Percentiles rank a stretch among this genome's conserved stretches.
Conservation (phyloP, 2,329 filamentous ascomycete species). For the Cladorrhinum sp. region DNA sequence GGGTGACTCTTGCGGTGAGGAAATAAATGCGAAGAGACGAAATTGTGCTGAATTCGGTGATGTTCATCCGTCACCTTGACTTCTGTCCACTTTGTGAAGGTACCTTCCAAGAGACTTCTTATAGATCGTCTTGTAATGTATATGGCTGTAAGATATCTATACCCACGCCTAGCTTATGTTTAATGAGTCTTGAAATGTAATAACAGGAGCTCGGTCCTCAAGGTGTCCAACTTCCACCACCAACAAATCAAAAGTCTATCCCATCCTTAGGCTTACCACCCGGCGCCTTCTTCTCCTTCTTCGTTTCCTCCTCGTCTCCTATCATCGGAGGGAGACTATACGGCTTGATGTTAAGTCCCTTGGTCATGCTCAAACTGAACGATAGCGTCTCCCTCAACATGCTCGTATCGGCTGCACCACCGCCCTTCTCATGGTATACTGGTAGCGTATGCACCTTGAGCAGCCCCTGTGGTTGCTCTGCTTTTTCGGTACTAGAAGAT, state of each 20-base stretch:
- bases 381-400: slow-evolving; percentile 80
- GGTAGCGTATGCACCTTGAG: slow-evolving; percentile 80
- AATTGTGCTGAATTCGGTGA: too few relatives aligned
- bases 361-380: slow-evolving; percentile 78
- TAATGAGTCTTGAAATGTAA: too few relatives aligned
- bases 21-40: too few relatives aligned
- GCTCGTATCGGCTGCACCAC: slow-evolving; percentile 65
- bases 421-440: slow-evolving; percentile 82
- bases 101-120: too few relatives aligned
- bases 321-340: slow-evolving; percentile 75
- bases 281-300: slow-evolving; percentile 39
- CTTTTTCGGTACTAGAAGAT: slow-evolving; percentile 48
- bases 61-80: too few relatives aligned
- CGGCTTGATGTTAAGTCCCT: slow-evolving; percentile 79
- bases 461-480: slow-evolving; percentile 82
- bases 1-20: too few relatives aligned
- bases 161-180: too few relatives aligned
- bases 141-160: too few relatives aligned
- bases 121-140: too few relatives aligned
- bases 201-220: too few relatives aligned
- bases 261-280: slow-evolving; percentile 60
- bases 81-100: too few relatives aligned
- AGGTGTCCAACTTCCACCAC: background rate
- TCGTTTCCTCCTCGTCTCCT: slow-evolving; percentile 64
- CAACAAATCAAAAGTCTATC: slow-evolving; percentile 49